Evolutionary conservation across 176 grass and related monocot genomes (phyloP).

Genomic region (Musa schizocarpa): DNA sequence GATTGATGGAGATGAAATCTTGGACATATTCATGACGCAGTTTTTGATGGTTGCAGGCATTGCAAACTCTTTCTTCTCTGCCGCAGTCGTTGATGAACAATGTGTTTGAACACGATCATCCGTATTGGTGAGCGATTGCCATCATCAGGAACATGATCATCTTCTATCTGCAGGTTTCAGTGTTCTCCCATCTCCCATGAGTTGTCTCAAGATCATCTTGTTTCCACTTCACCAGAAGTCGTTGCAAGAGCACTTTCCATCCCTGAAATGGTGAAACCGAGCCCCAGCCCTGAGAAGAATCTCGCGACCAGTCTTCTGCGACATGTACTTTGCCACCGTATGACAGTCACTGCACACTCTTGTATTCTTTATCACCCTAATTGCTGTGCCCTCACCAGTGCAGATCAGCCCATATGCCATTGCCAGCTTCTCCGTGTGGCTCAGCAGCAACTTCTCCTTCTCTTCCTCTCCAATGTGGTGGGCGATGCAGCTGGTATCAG

Average conservation of each 20-base stretch:
- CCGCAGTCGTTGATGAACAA: too few relatives aligned
- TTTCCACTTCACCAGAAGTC: slow-evolving; percentile 48
- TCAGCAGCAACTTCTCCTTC: slow-evolving; percentile 57
- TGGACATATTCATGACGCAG: too few relatives aligned
- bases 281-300: slow-evolving; percentile 53
- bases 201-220: too few relatives aligned
- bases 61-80: too few relatives aligned
- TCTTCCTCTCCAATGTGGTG: slow-evolving; percentile 57
- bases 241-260: slow-evolving; percentile 71
- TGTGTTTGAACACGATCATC: too few relatives aligned
- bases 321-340: slow-evolving; percentile 48
- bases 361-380: slow-evolving; percentile 82
- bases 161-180: too few relatives aligned
- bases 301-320: slow-evolving; percentile 26
- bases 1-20: too few relatives aligned
- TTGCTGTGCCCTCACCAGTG: slow-evolving; percentile 32
- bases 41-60: too few relatives aligned
- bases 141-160: too few relatives aligned
- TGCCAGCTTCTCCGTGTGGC: slow-evolving; percentile 71
- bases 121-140: too few relatives aligned
- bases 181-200: too few relatives aligned
- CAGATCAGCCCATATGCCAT: slow-evolving; percentile 59
- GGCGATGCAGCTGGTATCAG: slow-evolving; percentile 50
- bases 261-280: slow-evolving; percentile 62
- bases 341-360: slow-evolving; percentile 86